These are phyloP conservation scores for Venustampulla echinocandica DNA, from an alignment of 495 filamentous ascomycete genomes.

Conservation along the genomic window DNA sequence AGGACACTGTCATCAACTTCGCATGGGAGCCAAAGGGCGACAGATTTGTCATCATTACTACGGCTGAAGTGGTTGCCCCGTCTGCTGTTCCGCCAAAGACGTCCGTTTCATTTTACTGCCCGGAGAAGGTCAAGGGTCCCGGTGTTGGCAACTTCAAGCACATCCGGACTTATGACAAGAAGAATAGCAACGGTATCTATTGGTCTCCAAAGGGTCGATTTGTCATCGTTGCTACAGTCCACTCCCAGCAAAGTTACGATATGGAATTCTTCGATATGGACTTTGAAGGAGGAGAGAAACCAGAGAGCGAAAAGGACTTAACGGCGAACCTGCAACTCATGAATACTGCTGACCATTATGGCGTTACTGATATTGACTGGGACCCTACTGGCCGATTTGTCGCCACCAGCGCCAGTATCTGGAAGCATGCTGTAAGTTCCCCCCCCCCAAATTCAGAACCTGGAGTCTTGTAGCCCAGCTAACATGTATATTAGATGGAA, in stretches of 20 bases:
- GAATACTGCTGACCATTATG: conserved; percentile 89
- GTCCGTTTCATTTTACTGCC: conserved; percentile 87
- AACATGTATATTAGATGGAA: conserved; percentile 67
- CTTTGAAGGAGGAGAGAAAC: conserved; percentile 95
- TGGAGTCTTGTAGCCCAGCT: conserved; percentile 24
- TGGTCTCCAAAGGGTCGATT: conserved; percentile 98
- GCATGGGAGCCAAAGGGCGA: conserved; percentile 98
- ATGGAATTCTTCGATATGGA: conserved; percentile 97
- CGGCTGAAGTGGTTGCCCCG: conserved; percentile 67
- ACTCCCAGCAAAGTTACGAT: conserved; percentile 85
- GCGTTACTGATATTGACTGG: conserved; percentile 96
- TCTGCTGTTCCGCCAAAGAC: conserved; percentile 84
- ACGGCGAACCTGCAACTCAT: conserved; percentile 90
- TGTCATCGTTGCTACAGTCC: conserved; percentile 83
- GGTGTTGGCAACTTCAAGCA: conserved; percentile 88
- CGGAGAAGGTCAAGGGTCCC: conserved; percentile 77
- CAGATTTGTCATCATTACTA: conserved; percentile 95
- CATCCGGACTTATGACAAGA: conserved; percentile 89
- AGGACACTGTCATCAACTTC: conserved; percentile 98
- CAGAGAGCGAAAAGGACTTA: conserved; percentile 83
- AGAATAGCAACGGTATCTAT: conserved; percentile 98
- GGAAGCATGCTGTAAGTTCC: conserved; percentile 81
- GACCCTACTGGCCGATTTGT: conserved; percentile 93
- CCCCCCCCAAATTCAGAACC: conserved; percentile 14
- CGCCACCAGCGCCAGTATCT: conserved; percentile 80